Percentiles rank a stretch among this genome's conserved stretches.
These are phyloP conservation scores for Polygonum aviculare DNA, from an alignment of 148 eudicot species.

Conservation along the genomic window DNA sequence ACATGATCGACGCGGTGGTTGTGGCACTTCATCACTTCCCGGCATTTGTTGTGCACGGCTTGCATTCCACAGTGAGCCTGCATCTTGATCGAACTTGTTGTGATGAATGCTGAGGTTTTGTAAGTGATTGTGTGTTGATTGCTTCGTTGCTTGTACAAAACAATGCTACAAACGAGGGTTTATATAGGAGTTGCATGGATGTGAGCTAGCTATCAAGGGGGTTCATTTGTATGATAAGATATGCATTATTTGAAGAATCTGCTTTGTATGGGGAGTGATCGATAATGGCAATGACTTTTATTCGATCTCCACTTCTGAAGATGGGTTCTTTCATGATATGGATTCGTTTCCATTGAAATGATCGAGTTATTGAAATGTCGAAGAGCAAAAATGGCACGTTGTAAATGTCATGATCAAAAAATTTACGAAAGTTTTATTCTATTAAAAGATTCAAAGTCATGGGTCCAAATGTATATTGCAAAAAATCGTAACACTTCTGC, in stretches of 20 bases:
- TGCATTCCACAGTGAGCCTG: conserved; percentile 4
- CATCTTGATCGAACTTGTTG: conserved; percentile 6
- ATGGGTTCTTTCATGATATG: background rate
- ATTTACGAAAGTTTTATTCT: background rate
- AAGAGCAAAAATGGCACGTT: too few species aligned
- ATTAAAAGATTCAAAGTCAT: too few species aligned
- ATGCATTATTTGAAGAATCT: background rate
- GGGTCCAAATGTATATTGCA: too few species aligned
- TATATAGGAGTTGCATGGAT: background rate
- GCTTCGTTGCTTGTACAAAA: background rate
- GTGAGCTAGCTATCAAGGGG: too few species aligned
- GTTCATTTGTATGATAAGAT: background rate
- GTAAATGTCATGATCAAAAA: background rate
- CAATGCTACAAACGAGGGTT: background rate
- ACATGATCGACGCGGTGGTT: conserved; percentile 1
- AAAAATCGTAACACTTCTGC: too few species aligned
- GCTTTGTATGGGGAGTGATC: background rate
- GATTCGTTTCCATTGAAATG: background rate
- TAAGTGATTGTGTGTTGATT: background rate
- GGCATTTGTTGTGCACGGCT: conserved; percentile 1
- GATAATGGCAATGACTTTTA: background rate
- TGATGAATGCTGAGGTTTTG: background rate
- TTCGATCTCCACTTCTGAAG: background rate
- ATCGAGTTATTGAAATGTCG: background rate
- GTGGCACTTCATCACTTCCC: background rate